Conservation (phyloP, 352 stramenopile genomes). For the Pelagophyceae sp. region DNA sequence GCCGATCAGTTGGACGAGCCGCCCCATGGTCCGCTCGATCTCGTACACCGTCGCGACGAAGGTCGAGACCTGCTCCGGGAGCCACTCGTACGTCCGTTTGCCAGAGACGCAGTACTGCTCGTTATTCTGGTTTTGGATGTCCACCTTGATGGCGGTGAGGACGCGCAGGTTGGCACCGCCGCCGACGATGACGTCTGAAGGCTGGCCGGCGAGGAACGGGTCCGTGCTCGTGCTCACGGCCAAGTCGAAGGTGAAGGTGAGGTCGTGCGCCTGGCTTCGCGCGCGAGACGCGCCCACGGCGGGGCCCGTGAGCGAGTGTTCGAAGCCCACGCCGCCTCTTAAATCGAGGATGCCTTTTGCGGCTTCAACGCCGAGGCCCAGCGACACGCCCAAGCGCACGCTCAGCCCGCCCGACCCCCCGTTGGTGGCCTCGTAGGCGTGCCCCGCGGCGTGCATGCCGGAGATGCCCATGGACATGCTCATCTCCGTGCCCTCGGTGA, state of each 20-base stretch:
- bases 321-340: not conserved
- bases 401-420: not conserved
- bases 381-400: not conserved
- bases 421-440: not conserved
- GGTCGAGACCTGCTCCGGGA: no score
- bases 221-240: not conserved
- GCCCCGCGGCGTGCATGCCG: not conserved
- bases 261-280: not conserved
- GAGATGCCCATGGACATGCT: not conserved
- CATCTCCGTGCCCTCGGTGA: not conserved
- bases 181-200: no score
- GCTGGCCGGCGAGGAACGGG: no score
- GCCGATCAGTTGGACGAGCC: not conserved
- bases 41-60: no score
- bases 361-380: no score
- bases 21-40: no score
- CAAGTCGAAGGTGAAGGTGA: not conserved
- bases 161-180: no score
- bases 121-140: no score
- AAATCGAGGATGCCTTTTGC: not conserved
- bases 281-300: not conserved
- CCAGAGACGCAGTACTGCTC: not conserved
- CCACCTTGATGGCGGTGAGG: conserved; percentile 8
- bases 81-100: no score
- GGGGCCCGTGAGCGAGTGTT: not conserved